Percentiles rank a stretch among this genome's conserved stretches.
Conservation (phyloP, 176 grass and related monocot genomes). For the Oryza longistaminata region DNA sequence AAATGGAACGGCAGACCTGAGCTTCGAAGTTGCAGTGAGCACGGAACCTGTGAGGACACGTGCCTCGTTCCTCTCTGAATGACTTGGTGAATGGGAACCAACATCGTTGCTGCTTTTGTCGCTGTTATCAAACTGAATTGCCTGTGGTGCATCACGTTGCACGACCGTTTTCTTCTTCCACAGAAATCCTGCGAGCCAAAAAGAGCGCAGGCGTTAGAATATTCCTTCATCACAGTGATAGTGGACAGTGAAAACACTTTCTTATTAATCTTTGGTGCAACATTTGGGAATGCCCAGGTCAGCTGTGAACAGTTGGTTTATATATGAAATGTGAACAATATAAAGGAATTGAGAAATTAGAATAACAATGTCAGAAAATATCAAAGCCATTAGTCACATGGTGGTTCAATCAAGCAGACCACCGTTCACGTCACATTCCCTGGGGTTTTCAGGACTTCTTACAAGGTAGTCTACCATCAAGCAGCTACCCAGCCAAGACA, state of each 20-base stretch:
- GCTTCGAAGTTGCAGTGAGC: slow-evolving; percentile 67
- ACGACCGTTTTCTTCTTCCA: slow-evolving; percentile 46
- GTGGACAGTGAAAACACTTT: background rate
- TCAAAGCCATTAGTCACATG: background rate
- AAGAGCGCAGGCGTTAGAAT: slow-evolving; percentile 33
- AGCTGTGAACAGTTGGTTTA: background rate
- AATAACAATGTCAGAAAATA: background rate
- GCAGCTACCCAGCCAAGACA: slow-evolving; percentile 1
- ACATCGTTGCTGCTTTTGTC: slow-evolving; percentile 1
- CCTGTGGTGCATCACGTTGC: slow-evolving; percentile 34
- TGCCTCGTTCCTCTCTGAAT: slow-evolving; percentile 3
- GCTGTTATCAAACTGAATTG: slow-evolving; percentile 39
- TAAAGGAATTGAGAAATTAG: background rate
- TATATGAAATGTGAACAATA: slow-evolving; percentile 16
- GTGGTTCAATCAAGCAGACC: background rate
- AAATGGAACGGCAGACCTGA: slow-evolving; percentile 56
- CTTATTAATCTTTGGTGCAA: background rate
- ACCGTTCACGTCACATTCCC: background rate
- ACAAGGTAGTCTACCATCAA: background rate
- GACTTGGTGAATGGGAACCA: slow-evolving; percentile 29
- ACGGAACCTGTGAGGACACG: slow-evolving; percentile 50
- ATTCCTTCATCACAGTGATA: slow-evolving; percentile 12
- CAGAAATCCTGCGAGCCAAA: slow-evolving; percentile 60
- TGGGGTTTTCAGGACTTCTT: background rate
- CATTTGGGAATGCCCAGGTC: background rate